Percentiles rank a stretch among this genome's conserved stretches.
Evolutionary conservation across 257 asterid genomes (phyloP).

Genomic region (Vinca minor): DNA sequence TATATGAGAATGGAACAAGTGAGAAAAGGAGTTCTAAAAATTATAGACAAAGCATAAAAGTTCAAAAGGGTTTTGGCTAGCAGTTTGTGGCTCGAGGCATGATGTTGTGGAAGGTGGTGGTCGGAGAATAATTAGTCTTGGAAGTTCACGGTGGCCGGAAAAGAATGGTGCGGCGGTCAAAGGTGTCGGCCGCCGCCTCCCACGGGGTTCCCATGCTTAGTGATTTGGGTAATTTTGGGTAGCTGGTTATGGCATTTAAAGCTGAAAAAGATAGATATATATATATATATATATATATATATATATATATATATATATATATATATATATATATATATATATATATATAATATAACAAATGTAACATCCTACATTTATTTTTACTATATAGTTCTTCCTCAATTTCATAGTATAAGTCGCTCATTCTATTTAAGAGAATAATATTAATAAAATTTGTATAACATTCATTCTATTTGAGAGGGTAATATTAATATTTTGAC

Average conservation of each 20-base stretch:
- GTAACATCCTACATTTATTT: too few species aligned
- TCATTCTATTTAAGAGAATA: too few species aligned
- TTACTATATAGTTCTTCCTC: too few species aligned
- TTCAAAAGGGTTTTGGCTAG: slow-evolving; percentile 25
- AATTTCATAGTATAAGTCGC: too few species aligned
- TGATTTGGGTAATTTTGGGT: background rate
- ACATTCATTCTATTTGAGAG: too few species aligned
- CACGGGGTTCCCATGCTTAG: slow-evolving; percentile 1
- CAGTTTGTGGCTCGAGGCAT: slow-evolving; percentile 32
- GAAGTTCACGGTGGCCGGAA: slow-evolving; percentile 6
- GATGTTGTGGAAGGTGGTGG: slow-evolving; percentile 4
- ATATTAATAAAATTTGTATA: too few species aligned
- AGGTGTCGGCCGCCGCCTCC: background rate
- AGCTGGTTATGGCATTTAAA: slow-evolving; percentile 10
- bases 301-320: too few species aligned
- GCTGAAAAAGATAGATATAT: background rate
- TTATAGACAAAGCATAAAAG: slow-evolving; percentile 7
- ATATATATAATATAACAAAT: too few species aligned
- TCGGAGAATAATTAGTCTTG: slow-evolving; percentile 2
- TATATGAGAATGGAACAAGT: slow-evolving; percentile 12
- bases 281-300: too few species aligned
- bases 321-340: too few species aligned
- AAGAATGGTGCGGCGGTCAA: slow-evolving; percentile 14
- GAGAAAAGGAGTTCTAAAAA: background rate
- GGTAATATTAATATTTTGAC: too few species aligned